Conservation (phyloP, 2,329 filamentous ascomycete species). For the Ilyonectria mors-panacis region DNA sequence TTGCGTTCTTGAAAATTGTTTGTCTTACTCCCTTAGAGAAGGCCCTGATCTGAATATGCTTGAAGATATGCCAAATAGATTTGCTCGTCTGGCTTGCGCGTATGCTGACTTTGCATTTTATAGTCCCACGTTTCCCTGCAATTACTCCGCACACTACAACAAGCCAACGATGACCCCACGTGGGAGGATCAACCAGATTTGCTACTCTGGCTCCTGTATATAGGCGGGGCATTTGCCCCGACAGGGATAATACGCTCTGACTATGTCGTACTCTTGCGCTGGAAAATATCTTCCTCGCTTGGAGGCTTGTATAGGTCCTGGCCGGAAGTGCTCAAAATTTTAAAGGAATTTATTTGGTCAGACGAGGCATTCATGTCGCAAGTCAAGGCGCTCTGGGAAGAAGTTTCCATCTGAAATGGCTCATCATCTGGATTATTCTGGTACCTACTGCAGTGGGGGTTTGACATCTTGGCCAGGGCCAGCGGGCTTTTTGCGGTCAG, state of each 20-base stretch:
- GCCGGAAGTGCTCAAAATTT: conserved; percentile 48
- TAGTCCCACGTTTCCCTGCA: conserved; percentile 51
- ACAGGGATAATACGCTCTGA: conserved; percentile 45
- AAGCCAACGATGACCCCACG: conserved; percentile 43
- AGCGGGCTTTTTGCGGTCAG: too few relatives aligned
- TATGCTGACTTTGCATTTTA: background rate
- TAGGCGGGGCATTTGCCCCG: conserved; percentile 57
- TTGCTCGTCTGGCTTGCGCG: background rate
- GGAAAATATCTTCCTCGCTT: conserved; percentile 36
- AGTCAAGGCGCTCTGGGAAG: conserved; percentile 53
- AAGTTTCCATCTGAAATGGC: conserved; percentile 15
- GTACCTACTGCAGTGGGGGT: too few relatives aligned
- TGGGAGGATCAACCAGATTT: conserved; percentile 54
- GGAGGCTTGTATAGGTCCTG: conserved; percentile 47
- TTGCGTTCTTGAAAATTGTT: conserved; percentile 8
- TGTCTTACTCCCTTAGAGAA: conserved; percentile 2
- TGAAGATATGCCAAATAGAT: background rate
- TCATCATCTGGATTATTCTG: too few relatives aligned
- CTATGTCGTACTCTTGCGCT: conserved; percentile 47
- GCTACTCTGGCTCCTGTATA: conserved; percentile 55
- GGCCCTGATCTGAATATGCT: too few relatives aligned
- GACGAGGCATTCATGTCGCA: conserved; percentile 52
- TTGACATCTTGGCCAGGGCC: too few relatives aligned
- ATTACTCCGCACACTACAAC: conserved; percentile 52
- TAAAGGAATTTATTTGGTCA: conserved; percentile 59